phyloP scores from a whole-genome alignment of 176 grass and related monocot species.

The Carex scoparia region DNA sequence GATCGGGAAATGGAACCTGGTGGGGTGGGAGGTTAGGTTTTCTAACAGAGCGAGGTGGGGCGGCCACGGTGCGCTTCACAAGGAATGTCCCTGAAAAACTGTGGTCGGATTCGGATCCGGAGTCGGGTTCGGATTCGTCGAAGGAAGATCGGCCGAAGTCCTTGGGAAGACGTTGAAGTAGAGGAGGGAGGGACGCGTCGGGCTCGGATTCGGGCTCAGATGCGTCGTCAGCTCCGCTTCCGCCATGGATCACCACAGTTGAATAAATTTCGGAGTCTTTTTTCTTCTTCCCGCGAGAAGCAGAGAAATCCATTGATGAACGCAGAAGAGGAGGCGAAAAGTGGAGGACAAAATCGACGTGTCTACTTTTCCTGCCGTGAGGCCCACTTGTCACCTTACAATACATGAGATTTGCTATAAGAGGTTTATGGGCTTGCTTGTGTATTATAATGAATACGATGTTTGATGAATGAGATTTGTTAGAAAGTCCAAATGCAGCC shows the following conservation, averaged over 20 bases:
- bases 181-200: slow-evolving; percentile 77
- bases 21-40: background rate
- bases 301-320: slow-evolving; percentile 65
- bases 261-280: slow-evolving; percentile 70
- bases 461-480: background rate
- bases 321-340: background rate
- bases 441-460: slow-evolving; percentile 20
- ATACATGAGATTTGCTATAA: slow-evolving; percentile 7
- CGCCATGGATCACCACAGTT: slow-evolving; percentile 66
- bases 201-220: slow-evolving; percentile 18
- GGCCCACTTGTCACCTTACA: slow-evolving; percentile 33
- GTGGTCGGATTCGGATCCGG: slow-evolving; percentile 40
- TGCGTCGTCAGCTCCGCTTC: slow-evolving; percentile 29
- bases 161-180: slow-evolving; percentile 97
- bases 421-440: slow-evolving; percentile 39
- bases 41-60: slow-evolving; percentile 7
- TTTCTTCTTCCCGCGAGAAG: slow-evolving; percentile 57
- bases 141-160: slow-evolving; percentile 87
- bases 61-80: slow-evolving; percentile 29
- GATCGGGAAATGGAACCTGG: slow-evolving; percentile 14
- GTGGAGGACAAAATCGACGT: slow-evolving; percentile 23
- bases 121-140: slow-evolving; percentile 71
- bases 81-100: slow-evolving; percentile 44
- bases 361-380: background rate
- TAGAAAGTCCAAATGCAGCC: slow-evolving; percentile 23